phyloP scores from a whole-genome alignment of 345 rosid species.

The Bruguiera sexangula region DNA sequence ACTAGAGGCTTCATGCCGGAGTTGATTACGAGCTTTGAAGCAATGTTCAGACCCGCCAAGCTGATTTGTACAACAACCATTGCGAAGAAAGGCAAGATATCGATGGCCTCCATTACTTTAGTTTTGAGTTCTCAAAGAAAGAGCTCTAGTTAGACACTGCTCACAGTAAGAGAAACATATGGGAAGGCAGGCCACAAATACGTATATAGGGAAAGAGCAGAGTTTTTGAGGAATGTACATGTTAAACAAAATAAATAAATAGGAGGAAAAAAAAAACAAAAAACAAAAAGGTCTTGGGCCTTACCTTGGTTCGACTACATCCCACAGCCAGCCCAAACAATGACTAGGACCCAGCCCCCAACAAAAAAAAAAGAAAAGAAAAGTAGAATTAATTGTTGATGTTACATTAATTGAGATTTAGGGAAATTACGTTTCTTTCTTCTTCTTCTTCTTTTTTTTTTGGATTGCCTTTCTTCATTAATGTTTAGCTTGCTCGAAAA shows the following conservation, averaged over 20 bases:
- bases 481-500: too few relatives aligned
- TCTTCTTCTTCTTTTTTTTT: too few relatives aligned
- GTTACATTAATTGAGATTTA: too few relatives aligned
- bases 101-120: conserved; percentile 30
- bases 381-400: too few relatives aligned
- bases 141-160: neutral
- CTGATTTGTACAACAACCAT: conserved; percentile 75
- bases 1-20: conserved; percentile 84
- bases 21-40: conserved; percentile 85
- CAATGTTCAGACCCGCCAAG: conserved; percentile 80
- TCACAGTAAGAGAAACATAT: neutral
- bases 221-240: neutral
- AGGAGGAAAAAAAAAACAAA: conserved; percentile 14
- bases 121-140: too few relatives aligned
- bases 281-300: conserved; percentile 4
- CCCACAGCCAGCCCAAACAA: neutral
- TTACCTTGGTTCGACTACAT: neutral
- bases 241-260: conserved; percentile 32
- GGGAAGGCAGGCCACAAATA: neutral
- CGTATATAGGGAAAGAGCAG: neutral
- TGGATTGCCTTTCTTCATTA: too few relatives aligned
- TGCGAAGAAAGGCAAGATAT: conserved; percentile 57
- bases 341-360: too few relatives aligned
- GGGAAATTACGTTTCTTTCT: too few relatives aligned
- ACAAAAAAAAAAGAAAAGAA: too few relatives aligned